Evolutionary conservation across 225 moss, liverwort and hornwort species (phyloP).

Genomic region (Bryoerythrophyllum caledonicum): DNA sequence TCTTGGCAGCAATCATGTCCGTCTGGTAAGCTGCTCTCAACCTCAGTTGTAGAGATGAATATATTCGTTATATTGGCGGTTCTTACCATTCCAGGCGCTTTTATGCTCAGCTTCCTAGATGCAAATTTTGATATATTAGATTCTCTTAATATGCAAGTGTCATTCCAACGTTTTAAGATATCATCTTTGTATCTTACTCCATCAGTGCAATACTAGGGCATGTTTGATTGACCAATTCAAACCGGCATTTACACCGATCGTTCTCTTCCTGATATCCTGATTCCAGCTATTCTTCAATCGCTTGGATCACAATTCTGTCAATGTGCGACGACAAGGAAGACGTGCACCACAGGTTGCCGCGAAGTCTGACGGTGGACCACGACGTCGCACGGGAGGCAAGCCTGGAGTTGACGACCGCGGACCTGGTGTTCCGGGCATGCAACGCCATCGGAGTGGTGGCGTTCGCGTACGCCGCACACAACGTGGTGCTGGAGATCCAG

Average conservation of each 20-base stretch:
- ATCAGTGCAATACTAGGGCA: no score
- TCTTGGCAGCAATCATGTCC: conserved; percentile 16
- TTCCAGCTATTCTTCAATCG: conserved; percentile 25
- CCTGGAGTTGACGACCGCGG: rapidly evolving
- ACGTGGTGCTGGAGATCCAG: conserved; percentile 37
- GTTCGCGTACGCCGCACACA: conserved; percentile 19
- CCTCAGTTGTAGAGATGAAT: no score
- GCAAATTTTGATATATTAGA: no score
- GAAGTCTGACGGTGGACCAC: not conserved
- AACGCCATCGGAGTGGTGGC: conserved; percentile 22
- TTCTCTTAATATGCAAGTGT: no score
- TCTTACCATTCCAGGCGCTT: no score
- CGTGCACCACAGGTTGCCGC: not conserved
- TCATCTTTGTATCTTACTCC: no score
- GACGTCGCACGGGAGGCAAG: no score
- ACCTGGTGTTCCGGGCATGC: rapidly evolving
- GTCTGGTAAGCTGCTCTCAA: conserved; percentile 20
- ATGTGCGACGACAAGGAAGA: no score
- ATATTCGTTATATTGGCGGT: no score
- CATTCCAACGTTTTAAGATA: no score
- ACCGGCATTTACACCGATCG: not conserved
- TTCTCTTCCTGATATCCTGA: not conserved
- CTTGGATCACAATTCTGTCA: conserved; percentile 8
- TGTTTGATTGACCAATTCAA: no score
- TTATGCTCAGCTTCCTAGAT: no score